Base-by-base conservation (phyloP, 176 grass and related monocot species). In the Zizania latifolia region DNA sequence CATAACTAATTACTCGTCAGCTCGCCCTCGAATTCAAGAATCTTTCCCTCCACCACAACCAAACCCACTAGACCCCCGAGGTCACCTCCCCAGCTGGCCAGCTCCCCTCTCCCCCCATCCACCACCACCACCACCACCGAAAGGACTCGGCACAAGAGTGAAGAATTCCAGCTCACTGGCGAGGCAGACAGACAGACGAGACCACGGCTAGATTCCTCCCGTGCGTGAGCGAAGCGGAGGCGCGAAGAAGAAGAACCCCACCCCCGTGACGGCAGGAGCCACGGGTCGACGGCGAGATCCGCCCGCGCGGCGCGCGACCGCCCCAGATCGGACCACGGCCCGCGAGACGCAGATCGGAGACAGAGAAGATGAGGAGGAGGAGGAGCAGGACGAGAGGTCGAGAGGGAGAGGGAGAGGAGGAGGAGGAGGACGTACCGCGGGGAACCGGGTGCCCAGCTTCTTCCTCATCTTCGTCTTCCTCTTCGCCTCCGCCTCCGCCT, bases 391-490 rank as follows among this genome's bases (percentile, higher is more conserved):
- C 84, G 48, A n/a, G n/a, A n/a, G n/a, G n/a, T n/a, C n/a, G 64
- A 71, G 16, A 41, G 34, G 68, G 8, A 31, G 40, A 35, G 41
- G 30, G 28, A 38, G 13, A 10, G 40, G 2, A 3, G 45, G 71
- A 15, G 21, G 8, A 43, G 35, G 68, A 58, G n/a, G 5, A 78
- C 84, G 48, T 77, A 99, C 95, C 85, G 95, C 95, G 70, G 95
- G 95, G 83, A 99, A 99, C 70, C 95, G 92, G 82, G 95, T 94
- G 44, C 92, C 95, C 34, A 99, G 85, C 84, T 99, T 99, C 95
- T 99, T 99, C 89, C 95, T 94, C 95, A 99, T 99, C 79, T 82
- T 84, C 59, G 58, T 53, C 60, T 2, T 38, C 78, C 33, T 86
- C 73, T 27, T 35, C 66, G 65, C 74, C 80, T 27, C 62, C 75